phyloP scores from a whole-genome alignment of 139 green algal genomes.

The Chlorella vulgaris region DNA sequence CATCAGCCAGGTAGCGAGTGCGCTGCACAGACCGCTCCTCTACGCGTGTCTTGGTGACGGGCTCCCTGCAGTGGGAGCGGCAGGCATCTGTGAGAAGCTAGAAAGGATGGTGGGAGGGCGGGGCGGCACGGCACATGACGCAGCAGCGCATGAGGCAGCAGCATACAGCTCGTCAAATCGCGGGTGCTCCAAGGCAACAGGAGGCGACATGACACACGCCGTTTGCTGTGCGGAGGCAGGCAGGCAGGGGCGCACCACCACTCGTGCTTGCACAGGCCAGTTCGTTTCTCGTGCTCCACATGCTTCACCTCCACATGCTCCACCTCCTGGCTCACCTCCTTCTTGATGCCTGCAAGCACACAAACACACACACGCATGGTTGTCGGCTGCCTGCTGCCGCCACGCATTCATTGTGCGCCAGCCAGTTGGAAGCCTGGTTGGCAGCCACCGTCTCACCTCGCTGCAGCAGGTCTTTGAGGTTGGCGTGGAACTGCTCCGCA shows the following conservation, averaged over 20 bases:
- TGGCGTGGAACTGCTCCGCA: constrained; percentile 65
- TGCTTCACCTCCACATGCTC: neutral
- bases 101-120: neutral
- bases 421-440: neutral
- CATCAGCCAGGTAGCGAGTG: neutral
- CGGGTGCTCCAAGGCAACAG: too few relatives aligned
- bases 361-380: neutral
- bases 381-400: neutral
- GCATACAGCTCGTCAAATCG: too few relatives aligned
- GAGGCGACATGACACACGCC: neutral
- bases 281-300: neutral
- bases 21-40: neutral
- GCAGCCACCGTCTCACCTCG: constrained; percentile 34
- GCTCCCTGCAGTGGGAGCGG: neutral
- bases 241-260: neutral
- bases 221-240: neutral
- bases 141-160: neutral
- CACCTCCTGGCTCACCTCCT: neutral
- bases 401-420: neutral
- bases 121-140: neutral
- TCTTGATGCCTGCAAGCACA: constrained; percentile 12
- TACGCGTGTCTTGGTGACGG: neutral
- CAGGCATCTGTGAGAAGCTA: neutral
- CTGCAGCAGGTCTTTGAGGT: constrained; percentile 67
- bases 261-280: neutral